Evolutionary conservation across 768 basidiomycete species (phyloP), one percentile per base, ranked within the genome.

Genomic region (Fomitopsis pulvina): DNA sequence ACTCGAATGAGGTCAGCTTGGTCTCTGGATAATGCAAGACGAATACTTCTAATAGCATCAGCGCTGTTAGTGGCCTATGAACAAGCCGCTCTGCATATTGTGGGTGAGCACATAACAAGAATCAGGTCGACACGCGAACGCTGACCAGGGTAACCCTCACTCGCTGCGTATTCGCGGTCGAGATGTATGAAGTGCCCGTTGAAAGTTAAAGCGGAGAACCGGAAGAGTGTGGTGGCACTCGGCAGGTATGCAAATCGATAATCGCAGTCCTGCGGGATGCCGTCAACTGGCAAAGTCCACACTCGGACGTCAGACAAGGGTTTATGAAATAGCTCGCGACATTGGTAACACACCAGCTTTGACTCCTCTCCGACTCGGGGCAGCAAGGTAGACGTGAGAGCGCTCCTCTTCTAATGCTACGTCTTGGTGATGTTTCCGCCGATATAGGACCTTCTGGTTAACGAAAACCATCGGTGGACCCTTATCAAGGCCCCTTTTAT

Each of bases 111-210:
- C 12, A 9, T 8, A 18, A 30, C 45, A 22, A 50, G 37, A 21
- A 41, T 55, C 14, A 14, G 22, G 42, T n/a, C 26, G 26, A 45
- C 18, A 34, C 21, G 20, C 40, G 20, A 21, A 6, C 49, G 59
- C 72, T 48, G 54, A 80, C 86, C 87, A 53, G 82, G 76, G 55
- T 89, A 88, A 7, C 86, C 86, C 65, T 92, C 86, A 22, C 68
- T 65, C 39, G 76, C 79, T 5, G 85, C 79, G 60, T 83, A 89
- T 21, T 82, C 78, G 51, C 80, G 79, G 67, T 92, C 87, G 24
- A 92, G 76, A 65, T 93, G 90, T 55, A 93, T 87, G 56, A 81
- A 75, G 56, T 93, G 90, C 11, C 79, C 86, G 57, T 93, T 92
- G 70, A 89, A 90, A 56, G 83, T 92, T 21, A 93, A 71, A 18